Evolutionary conservation across 768 basidiomycete genomes (phyloP).

Genomic region (Dentipellis sp.): DNA sequence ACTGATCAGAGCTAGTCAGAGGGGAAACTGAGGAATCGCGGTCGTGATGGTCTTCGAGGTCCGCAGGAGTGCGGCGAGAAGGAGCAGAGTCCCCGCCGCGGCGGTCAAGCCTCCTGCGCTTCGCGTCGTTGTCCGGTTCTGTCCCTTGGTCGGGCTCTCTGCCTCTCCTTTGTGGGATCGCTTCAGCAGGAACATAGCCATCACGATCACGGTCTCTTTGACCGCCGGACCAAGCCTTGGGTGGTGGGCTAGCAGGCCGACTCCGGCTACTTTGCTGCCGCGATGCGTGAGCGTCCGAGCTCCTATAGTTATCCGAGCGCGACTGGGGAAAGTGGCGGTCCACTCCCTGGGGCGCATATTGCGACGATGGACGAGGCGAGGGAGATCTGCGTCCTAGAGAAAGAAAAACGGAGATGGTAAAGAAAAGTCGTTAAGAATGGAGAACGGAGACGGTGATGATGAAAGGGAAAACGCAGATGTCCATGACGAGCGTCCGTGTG

Average conservation of each 20-base stretch:
- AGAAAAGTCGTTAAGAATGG: conserved; percentile 13
- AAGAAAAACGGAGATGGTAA: conserved; percentile 9
- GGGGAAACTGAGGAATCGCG: conserved; percentile 8
- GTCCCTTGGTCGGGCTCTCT: conserved; percentile 3
- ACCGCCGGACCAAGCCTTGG: conserved; percentile 1
- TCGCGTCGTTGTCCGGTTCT: conserved; percentile 7
- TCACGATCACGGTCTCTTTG: conserved; percentile 3
- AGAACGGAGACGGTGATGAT: conserved; percentile 6
- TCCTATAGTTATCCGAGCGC: neutral
- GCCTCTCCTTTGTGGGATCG: conserved; percentile 9
- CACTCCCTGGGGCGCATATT: conserved; percentile 7
- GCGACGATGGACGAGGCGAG: conserved; percentile 11
- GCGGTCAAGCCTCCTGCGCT: conserved; percentile 11
- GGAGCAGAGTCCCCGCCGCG: conserved; percentile 2
- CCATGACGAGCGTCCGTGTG: conserved; percentile 14
- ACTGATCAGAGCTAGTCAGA: conserved; percentile 6
- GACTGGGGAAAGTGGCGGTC: conserved; percentile 7
- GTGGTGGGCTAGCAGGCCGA: conserved; percentile 10
- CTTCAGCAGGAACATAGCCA: conserved; percentile 2
- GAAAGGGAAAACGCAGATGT: conserved; percentile 14
- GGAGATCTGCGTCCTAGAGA: conserved; percentile 16
- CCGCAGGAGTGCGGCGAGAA: conserved; percentile 6
- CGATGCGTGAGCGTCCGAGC: neutral
- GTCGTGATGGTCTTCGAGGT: conserved; percentile 1
- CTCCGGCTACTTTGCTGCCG: conserved; percentile 3